phyloP scores from a whole-genome alignment of 495 filamentous ascomycete genomes.

The Astrocystis sublimbata region DNA sequence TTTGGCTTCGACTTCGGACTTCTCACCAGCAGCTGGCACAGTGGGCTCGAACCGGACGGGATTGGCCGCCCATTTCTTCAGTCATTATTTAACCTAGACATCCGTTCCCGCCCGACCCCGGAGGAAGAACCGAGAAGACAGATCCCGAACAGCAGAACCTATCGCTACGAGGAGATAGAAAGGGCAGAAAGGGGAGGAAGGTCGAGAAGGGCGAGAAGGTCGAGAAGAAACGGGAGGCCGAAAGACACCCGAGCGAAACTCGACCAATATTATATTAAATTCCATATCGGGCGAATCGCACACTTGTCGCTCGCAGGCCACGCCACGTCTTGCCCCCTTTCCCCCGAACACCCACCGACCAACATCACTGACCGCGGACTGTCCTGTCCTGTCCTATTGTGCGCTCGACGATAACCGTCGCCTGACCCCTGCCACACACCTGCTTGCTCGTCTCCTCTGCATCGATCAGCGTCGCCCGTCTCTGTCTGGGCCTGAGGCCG shows the following conservation, averaged over 20 bases:
- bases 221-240: not conserved
- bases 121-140: not conserved
- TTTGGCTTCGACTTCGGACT: not conserved
- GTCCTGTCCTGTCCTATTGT: slow-evolving; percentile 2
- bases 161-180: not conserved
- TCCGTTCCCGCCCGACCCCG: not conserved
- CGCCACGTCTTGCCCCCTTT: not conserved
- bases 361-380: not conserved
- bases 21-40: not conserved
- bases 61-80: not conserved
- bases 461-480: slow-evolving; percentile 20
- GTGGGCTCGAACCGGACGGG: slow-evolving; percentile 13
- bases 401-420: slow-evolving; percentile 10
- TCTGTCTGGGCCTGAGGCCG: slow-evolving; percentile 36
- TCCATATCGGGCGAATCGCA: too few relatives aligned
- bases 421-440: slow-evolving; percentile 20
- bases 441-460: slow-evolving; percentile 1
- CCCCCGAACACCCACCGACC: not conserved
- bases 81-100: too few relatives aligned
- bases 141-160: not conserved
- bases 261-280: not conserved
- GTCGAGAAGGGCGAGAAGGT: too few relatives aligned
- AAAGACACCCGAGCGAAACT: not conserved
- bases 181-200: not conserved
- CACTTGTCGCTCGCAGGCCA: not conserved